phyloP scores from a whole-genome alignment of 371 early-diverging fungal genomes.

The Capniomyces stellatus region DNA sequence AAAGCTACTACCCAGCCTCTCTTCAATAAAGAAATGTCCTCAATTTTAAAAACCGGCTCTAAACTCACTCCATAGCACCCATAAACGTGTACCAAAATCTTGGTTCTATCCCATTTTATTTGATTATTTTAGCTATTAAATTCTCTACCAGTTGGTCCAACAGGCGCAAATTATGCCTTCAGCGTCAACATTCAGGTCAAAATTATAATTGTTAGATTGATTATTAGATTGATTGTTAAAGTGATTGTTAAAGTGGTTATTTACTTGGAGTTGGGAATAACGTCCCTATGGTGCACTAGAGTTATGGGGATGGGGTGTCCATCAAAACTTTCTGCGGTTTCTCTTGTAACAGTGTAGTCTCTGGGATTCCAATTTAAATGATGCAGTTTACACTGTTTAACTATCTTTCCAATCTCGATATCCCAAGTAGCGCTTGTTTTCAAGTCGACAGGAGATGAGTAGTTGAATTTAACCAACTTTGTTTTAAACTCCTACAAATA shows the following conservation, averaged over 20 bases:
- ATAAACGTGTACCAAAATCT: conserved; percentile 22
- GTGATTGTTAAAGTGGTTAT: no score
- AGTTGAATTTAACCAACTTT: not conserved
- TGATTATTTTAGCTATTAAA: no score
- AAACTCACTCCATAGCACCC: conserved; percentile 70
- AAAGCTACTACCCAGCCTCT: conserved; percentile 68
- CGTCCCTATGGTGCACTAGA: not conserved
- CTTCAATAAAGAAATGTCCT: conserved; percentile 51
- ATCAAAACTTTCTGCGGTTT: not conserved
- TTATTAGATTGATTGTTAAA: no score
- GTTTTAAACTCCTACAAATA: not conserved
- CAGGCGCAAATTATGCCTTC: no score
- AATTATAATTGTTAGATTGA: no score
- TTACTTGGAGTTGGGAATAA: not conserved
- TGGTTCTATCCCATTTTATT: no score
- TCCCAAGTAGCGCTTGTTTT: not conserved
- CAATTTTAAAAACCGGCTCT: conserved; percentile 64
- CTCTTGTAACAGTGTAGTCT: not conserved
- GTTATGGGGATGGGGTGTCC: not conserved
- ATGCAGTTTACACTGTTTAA: not conserved
- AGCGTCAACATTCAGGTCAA: no score
- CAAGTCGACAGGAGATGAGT: conserved; percentile 3
- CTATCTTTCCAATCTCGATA: not conserved
- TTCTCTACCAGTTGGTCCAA: no score
- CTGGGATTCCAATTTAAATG: not conserved